These are phyloP conservation scores for Artemisia annua DNA, from an alignment of 129 eudicot genomes.

Conservation along the genomic window DNA sequence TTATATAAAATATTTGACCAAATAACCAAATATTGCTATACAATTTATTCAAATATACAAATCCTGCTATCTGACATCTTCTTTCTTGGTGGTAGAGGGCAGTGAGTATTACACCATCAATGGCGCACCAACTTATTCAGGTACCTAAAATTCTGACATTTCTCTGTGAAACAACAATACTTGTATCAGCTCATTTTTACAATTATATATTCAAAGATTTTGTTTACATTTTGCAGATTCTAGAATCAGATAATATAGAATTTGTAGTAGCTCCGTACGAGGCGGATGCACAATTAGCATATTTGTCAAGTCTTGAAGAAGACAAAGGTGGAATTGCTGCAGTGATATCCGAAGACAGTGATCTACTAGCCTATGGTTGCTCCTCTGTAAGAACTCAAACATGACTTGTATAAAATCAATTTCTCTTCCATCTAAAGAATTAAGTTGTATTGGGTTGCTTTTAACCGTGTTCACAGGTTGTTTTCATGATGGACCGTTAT, in stretches of 20 bases:
- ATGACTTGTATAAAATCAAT: neutral
- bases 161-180: too few relatives aligned
- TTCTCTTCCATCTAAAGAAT: constrained; percentile 9
- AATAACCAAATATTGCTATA: neutral
- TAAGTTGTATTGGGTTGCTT: constrained; percentile 11
- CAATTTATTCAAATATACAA: neutral
- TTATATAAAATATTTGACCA: too few relatives aligned
- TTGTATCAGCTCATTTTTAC: neutral
- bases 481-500: constrained; percentile 80
- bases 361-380: constrained; percentile 82
- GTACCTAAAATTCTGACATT: constrained; percentile 28
- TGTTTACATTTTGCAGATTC: constrained; percentile 33
- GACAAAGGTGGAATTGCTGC: constrained; percentile 69
- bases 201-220: neutral
- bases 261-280: constrained; percentile 92
- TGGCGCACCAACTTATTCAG: constrained; percentile 89
- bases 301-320: constrained; percentile 58
- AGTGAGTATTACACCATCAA: constrained; percentile 71
- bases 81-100: constrained; percentile 61
- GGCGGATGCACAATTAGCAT: constrained; percentile 93
- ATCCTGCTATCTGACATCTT: neutral
- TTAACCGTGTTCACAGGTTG: constrained; percentile 39
- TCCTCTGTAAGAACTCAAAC: constrained; percentile 62
- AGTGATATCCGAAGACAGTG: constrained; percentile 89
- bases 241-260: constrained; percentile 68